phyloP scores from a whole-genome alignment of 2,329 filamentous ascomycete genomes.

The Pseudogymnoascus sp. region DNA sequence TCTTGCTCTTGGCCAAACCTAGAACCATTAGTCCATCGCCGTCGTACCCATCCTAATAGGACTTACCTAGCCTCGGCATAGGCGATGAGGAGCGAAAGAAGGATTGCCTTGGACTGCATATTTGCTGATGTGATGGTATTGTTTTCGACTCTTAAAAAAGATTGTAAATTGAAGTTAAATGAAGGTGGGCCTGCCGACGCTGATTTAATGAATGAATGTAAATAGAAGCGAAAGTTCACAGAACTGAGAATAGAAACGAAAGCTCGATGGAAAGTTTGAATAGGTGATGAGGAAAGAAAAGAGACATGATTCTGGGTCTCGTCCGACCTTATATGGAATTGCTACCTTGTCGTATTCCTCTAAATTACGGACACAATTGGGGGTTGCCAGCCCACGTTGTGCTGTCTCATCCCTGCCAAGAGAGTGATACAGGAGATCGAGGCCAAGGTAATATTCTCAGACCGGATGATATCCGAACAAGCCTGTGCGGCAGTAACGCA shows the following conservation, averaged over 20 bases:
- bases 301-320: constrained; percentile 10
- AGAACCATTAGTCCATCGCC: constrained; percentile 9
- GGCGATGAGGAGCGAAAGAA: constrained; percentile 22
- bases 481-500: neutral
- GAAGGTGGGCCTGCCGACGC: constrained; percentile 18
- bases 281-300: constrained; percentile 16
- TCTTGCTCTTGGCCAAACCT: constrained; percentile 57
- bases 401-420: constrained; percentile 1
- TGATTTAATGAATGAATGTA: constrained; percentile 21
- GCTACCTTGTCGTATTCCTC: neutral
- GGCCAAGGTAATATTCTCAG: neutral
- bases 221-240: constrained; percentile 26
- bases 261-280: constrained; percentile 14
- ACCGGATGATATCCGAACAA: neutral
- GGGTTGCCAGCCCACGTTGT: neutral
- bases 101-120: constrained; percentile 24
- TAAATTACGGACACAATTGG: neutral
- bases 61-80: constrained; percentile 27
- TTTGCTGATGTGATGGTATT: constrained; percentile 10
- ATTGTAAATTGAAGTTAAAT: constrained; percentile 11
- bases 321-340: constrained; percentile 3
- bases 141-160: neutral
- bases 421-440: neutral
- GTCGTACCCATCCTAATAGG: neutral
- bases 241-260: constrained; percentile 25